Percentiles rank a stretch among this genome's conserved stretches.
phyloP scores from a whole-genome alignment of 805 yeast genomes.

The Candida sphagnicola region DNA sequence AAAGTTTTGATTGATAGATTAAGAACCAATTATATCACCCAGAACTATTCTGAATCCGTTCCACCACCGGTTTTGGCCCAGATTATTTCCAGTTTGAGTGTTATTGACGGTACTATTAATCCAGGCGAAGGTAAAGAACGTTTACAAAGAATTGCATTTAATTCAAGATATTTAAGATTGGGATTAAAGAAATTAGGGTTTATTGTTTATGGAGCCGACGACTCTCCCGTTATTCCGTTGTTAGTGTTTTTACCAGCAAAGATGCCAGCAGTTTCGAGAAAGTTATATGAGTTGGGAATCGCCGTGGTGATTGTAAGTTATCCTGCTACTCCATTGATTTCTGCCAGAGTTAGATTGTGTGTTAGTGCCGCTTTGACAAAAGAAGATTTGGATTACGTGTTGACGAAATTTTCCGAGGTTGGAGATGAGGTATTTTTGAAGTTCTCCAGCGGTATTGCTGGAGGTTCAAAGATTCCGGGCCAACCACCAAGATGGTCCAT shows the following conservation, averaged over 20 bases:
- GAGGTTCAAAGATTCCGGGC: constrained; percentile 56
- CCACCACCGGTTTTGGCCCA: constrained; percentile 93
- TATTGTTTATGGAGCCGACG: constrained; percentile 91
- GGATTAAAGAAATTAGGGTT: constrained; percentile 92
- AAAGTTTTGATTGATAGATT: constrained; percentile 67
- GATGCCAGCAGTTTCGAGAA: constrained; percentile 88
- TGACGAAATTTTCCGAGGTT: constrained; percentile 66
- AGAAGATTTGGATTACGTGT: constrained; percentile 82
- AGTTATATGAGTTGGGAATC: constrained; percentile 71
- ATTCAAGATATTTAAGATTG: constrained; percentile 85
- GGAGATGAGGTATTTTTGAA: constrained; percentile 77
- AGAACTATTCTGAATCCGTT: constrained; percentile 75
- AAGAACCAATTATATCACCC: constrained; percentile 67
- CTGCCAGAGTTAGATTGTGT: constrained; percentile 90
- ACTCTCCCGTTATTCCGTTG: constrained; percentile 92
- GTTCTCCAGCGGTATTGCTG: constrained; percentile 72
- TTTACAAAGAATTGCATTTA: constrained; percentile 89
- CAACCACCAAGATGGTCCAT: constrained; percentile 70
- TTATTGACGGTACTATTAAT: constrained; percentile 74
- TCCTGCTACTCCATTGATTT: constrained; percentile 92
- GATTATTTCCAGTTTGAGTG: constrained; percentile 72
- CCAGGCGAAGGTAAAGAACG: constrained; percentile 95
- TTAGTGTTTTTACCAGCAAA: constrained; percentile 86
- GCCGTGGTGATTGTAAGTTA: constrained; percentile 97
- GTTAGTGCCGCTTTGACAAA: constrained; percentile 89